These are phyloP conservation scores for Chaetothyriales sp. DNA, from an alignment of 2,329 filamentous ascomycete genomes.

Conservation along the genomic window DNA sequence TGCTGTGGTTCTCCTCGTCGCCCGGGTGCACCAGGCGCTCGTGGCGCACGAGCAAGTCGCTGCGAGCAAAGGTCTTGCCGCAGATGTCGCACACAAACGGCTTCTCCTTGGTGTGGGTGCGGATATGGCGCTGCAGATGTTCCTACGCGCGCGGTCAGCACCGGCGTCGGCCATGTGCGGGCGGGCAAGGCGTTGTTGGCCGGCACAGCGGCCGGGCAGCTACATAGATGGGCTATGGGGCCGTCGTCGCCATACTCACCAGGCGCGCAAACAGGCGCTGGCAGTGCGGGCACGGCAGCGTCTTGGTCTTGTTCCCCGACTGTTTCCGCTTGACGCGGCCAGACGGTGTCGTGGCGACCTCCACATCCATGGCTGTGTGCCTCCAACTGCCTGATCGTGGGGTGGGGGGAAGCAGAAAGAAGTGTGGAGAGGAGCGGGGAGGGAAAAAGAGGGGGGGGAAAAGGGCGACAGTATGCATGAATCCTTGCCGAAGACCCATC, in stretches of 20 bases:
- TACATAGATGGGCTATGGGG: not conserved
- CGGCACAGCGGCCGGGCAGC: not conserved
- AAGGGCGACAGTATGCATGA: not conserved
- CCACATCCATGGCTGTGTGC: not conserved
- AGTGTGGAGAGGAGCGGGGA: not conserved
- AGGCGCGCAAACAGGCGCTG: conserved; percentile 35
- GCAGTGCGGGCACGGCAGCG: conserved; percentile 36
- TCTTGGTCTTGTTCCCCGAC: conserved; percentile 29
- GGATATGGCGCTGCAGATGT: conserved; percentile 39
- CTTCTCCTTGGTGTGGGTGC: conserved; percentile 39
- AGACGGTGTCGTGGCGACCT: conserved; percentile 2
- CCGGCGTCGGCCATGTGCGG: not conserved
- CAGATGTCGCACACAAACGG: conserved; percentile 38
- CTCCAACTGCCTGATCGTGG: not conserved
- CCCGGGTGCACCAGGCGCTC: conserved; percentile 35
- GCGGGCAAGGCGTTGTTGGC: not conserved
- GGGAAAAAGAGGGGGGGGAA: not conserved
- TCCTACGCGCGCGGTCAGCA: conserved; percentile 19
- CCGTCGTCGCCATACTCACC: conserved; percentile 10
- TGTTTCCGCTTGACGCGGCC: conserved; percentile 16
- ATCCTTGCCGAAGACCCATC: no score
- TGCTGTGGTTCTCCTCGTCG: conserved; percentile 23
- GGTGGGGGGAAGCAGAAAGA: not conserved
- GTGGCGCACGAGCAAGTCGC: conserved; percentile 37
- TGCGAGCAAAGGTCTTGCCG: conserved; percentile 36